phyloP scores from a whole-genome alignment of 2,329 filamentous ascomycete species.

The Exophiala xenobiotica region DNA sequence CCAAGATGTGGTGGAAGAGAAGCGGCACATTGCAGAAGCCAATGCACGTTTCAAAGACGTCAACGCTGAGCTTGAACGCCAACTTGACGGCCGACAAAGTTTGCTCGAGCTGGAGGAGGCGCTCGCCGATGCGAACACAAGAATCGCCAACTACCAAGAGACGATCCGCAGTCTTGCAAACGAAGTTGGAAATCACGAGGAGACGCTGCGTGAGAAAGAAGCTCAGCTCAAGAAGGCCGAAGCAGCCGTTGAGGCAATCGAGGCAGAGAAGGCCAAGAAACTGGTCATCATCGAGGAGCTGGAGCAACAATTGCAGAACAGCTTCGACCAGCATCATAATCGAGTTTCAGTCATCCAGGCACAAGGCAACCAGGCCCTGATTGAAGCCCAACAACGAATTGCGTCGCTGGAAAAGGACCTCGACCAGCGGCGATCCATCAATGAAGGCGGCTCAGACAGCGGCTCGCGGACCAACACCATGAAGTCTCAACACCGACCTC shows the following conservation, averaged over 20 bases:
- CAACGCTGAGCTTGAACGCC: slow-evolving; percentile 30
- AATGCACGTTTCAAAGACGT: slow-evolving; percentile 24
- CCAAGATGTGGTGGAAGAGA: slow-evolving; percentile 29
- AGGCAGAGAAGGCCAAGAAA: slow-evolving; percentile 79
- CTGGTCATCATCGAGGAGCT: slow-evolving; percentile 89
- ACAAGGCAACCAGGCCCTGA: slow-evolving; percentile 71
- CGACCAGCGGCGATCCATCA: slow-evolving; percentile 42
- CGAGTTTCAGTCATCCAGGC: slow-evolving; percentile 78
- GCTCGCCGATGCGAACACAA: slow-evolving; percentile 41
- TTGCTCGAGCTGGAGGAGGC: slow-evolving; percentile 34
- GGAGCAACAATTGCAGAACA: slow-evolving; percentile 91
- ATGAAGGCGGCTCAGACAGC: slow-evolving; percentile 47
- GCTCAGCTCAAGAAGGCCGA: slow-evolving; percentile 48
- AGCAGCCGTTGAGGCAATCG: slow-evolving; percentile 50
- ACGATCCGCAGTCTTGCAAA: slow-evolving; percentile 57
- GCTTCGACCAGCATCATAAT: slow-evolving; percentile 94
- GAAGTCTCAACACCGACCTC: slow-evolving; percentile 34
- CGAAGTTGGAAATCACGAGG: slow-evolving; percentile 48
- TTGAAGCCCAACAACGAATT: slow-evolving; percentile 71
- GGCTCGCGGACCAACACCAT: slow-evolving; percentile 29
- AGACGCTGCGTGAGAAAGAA: slow-evolving; percentile 45
- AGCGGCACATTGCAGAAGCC: slow-evolving; percentile 23
- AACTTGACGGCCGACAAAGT: slow-evolving; percentile 26
- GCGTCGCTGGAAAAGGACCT: slow-evolving; percentile 66
- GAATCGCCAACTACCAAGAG: slow-evolving; percentile 48